These are phyloP conservation scores for Suhomyces pyralidae DNA, from an alignment of 805 yeast genomes.

Conservation along the genomic window DNA sequence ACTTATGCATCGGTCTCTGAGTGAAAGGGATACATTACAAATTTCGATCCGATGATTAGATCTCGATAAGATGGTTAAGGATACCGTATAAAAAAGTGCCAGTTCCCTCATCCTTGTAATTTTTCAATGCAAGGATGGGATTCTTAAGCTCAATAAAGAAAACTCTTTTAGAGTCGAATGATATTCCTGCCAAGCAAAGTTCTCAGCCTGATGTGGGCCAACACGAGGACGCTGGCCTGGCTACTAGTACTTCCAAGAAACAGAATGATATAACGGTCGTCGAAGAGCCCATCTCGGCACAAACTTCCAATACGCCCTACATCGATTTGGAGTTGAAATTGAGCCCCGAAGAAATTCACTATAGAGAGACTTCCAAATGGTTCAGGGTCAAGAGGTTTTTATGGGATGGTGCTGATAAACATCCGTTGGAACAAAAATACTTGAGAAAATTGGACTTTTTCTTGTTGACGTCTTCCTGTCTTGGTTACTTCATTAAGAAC, in stretches of 20 bases:
- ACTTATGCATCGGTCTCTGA: constrained; percentile 17
- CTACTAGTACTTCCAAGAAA: not conserved
- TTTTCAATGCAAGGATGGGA: not conserved
- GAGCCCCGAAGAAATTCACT: constrained; percentile 18
- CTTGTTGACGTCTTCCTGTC: constrained; percentile 40
- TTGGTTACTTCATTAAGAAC: constrained; percentile 49
- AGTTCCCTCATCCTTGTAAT: not conserved
- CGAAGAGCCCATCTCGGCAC: not conserved
- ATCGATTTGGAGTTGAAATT: constrained; percentile 20
- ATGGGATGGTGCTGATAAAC: constrained; percentile 40
- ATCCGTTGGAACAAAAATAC: constrained; percentile 34
- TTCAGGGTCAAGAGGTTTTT: constrained; percentile 24
- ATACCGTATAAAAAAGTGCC: not conserved
- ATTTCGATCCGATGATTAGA: not conserved
- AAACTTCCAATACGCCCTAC: constrained; percentile 12
- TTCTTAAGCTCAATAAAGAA: not conserved
- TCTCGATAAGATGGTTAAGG: not conserved
- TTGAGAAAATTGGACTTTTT: constrained; percentile 32
- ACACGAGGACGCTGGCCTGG: not conserved
- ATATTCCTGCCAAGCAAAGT: not conserved
- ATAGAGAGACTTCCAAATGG: constrained; percentile 18
- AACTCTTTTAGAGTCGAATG: not conserved
- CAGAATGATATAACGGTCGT: not conserved
- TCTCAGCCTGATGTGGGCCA: not conserved
- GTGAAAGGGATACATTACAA: not conserved